A percentile compares a stretch with the other conserved stretches of the same genome.
Evolutionary conservation across 306 rosid genomes (phyloP).

Genomic region (Myrica gale): DNA sequence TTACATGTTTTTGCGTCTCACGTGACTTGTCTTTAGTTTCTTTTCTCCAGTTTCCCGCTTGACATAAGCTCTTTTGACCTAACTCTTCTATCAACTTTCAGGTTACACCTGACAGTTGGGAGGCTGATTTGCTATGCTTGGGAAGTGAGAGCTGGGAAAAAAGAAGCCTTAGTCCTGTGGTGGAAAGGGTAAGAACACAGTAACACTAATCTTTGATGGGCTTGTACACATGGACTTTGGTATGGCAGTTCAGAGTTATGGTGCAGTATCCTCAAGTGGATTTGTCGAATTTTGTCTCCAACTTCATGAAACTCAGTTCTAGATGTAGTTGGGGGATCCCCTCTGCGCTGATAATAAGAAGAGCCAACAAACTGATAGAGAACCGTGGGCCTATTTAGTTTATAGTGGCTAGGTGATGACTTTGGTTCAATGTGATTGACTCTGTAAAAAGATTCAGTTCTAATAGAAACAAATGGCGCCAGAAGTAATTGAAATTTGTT

Average conservation of each 20-base stretch:
- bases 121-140: constrained; percentile 35
- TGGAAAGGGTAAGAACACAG: constrained; percentile 41
- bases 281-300: not conserved
- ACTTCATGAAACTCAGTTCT: constrained; percentile 1
- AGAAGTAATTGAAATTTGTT: not conserved
- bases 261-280: not conserved
- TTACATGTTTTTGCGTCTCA: not conserved
- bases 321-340: not conserved
- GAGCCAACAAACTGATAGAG: no score
- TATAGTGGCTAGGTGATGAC: not conserved
- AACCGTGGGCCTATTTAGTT: no score
- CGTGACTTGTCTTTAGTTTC: not conserved
- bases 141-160: constrained; percentile 39
- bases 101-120: constrained; percentile 32
- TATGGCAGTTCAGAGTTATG: not conserved
- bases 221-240: constrained; percentile 6
- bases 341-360: no score
- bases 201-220: constrained; percentile 1
- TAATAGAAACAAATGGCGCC: not conserved
- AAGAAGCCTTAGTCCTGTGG: constrained; percentile 19
- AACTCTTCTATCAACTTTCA: constrained; percentile 20
- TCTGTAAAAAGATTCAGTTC: not conserved
- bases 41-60: not conserved
- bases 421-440: not conserved
- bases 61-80: not conserved